These are phyloP conservation scores for Tetrahymena thermophila DNA, from an alignment of 73 alveolate species.

Conservation along the genomic window DNA sequence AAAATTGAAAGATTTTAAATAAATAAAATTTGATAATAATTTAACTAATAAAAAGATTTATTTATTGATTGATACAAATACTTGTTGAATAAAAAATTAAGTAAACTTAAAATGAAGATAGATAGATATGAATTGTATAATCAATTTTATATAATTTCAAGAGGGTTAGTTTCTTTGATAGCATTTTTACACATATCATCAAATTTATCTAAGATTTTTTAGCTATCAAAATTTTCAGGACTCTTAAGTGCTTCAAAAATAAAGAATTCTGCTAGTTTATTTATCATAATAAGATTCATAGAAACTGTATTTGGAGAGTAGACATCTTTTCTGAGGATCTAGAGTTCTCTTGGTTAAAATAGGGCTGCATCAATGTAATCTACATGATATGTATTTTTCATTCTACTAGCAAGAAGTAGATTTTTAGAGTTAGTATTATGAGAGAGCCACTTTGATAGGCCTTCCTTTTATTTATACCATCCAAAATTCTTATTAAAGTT, in stretches of 20 bases:
- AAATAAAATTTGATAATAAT: too few species aligned
- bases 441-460: not conserved
- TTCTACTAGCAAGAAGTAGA: not conserved
- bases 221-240: not conserved
- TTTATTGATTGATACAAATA: too few species aligned
- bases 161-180: not conserved
- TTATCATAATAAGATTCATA: not conserved
- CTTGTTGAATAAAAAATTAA: too few species aligned
- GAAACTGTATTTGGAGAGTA: not conserved
- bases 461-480: not conserved
- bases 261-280: not conserved
- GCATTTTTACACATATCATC: not conserved
- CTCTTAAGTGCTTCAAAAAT: not conserved
- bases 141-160: not conserved
- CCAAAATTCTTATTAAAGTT: not conserved
- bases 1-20: too few species aligned
- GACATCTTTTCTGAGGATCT: not conserved
- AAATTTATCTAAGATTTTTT: not conserved
- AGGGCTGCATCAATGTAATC: not conserved
- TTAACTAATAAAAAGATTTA: too few species aligned
- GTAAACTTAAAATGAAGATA: too few species aligned
- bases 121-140: too few species aligned
- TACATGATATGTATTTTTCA: not conserved
- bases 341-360: not conserved
- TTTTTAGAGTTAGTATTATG: not conserved